A percentile compares a stretch with the other conserved stretches of the same genome.
Evolutionary conservation across 768 basidiomycete genomes (phyloP).

Genomic region (Paxillus ammoniavirescens): DNA sequence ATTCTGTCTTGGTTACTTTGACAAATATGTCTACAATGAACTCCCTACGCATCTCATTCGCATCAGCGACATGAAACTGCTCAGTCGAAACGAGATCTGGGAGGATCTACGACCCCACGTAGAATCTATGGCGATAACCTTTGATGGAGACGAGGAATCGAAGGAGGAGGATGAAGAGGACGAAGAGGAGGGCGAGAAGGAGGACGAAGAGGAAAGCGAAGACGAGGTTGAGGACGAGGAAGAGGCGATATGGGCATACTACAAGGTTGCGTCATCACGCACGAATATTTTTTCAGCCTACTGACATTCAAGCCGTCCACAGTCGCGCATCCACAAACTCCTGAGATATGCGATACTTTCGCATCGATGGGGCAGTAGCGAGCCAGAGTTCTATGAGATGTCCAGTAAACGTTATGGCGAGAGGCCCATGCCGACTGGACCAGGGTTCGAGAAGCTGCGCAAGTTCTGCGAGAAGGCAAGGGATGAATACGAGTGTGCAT

Average conservation of each 20-base stretch:
- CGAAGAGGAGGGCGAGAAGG: conserved; percentile 14
- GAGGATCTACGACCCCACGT: conserved; percentile 10
- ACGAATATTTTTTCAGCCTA: neutral
- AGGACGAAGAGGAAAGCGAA: conserved; percentile 14
- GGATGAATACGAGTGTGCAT: conserved; percentile 20
- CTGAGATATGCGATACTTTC: conserved; percentile 26
- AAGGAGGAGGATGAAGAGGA: conserved; percentile 4
- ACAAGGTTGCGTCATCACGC: conserved; percentile 4
- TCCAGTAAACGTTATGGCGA: conserved; percentile 10
- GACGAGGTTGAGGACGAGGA: conserved; percentile 2
- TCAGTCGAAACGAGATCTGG: conserved; percentile 8
- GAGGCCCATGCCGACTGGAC: conserved; percentile 15
- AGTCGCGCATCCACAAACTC: conserved; percentile 13
- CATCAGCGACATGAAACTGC: conserved; percentile 12
- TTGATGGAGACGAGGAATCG: conserved; percentile 19
- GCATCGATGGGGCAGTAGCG: conserved; percentile 23
- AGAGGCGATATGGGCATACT: conserved; percentile 19
- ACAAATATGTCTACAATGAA: conserved; percentile 10
- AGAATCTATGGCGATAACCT: conserved; percentile 13
- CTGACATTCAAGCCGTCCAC: conserved; percentile 13
- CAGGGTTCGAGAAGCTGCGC: conserved; percentile 25
- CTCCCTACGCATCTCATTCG: conserved; percentile 16
- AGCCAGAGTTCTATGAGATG: conserved; percentile 22
- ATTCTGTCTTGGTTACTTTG: conserved; percentile 4
- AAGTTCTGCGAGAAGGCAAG: conserved; percentile 27